Evolutionary conservation across 2,329 filamentous ascomycete genomes (phyloP).

Genomic region (Lachnellula hyalina): DNA sequence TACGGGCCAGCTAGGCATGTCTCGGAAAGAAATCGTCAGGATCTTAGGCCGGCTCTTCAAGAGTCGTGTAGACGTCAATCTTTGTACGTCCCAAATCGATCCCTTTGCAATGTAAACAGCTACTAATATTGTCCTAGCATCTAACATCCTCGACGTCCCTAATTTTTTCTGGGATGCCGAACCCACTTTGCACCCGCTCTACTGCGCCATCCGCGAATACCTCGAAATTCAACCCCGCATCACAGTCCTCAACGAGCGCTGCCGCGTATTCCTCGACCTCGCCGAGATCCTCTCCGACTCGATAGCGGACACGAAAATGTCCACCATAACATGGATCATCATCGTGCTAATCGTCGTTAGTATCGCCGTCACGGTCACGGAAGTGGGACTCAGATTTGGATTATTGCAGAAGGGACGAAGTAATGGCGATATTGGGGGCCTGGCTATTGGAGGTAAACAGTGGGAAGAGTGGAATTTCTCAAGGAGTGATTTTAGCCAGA

Average conservation of each 20-base stretch:
- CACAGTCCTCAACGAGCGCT: constrained; percentile 94
- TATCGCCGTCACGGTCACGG: constrained; percentile 84
- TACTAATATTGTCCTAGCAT: constrained; percentile 50
- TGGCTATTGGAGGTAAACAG: background rate
- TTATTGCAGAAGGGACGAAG: constrained; percentile 49
- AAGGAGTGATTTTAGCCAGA: constrained; percentile 22
- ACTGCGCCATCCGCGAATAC: constrained; percentile 91
- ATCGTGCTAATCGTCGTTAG: constrained; percentile 88
- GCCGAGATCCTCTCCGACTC: constrained; percentile 91
- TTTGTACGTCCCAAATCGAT: constrained; percentile 60
- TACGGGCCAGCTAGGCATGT: constrained; percentile 88
- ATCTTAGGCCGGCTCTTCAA: constrained; percentile 89
- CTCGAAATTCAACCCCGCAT: constrained; percentile 95
- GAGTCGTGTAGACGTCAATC: constrained; percentile 91
- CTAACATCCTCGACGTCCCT: constrained; percentile 91
- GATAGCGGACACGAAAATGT: constrained; percentile 93
- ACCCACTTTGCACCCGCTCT: constrained; percentile 89
- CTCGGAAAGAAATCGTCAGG: constrained; percentile 82
- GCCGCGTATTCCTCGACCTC: constrained; percentile 91
- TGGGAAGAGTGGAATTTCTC: constrained; percentile 22
- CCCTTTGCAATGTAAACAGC: background rate
- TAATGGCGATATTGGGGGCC: background rate
- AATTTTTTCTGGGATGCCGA: constrained; percentile 99
- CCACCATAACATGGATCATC: constrained; percentile 94
- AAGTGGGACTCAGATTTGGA: constrained; percentile 81